A percentile compares a stretch with the other conserved stretches of the same genome.
These are phyloP conservation scores for Amorphotheca resinae DNA, from an alignment of 495 filamentous ascomycete genomes.

Conservation along the genomic window DNA sequence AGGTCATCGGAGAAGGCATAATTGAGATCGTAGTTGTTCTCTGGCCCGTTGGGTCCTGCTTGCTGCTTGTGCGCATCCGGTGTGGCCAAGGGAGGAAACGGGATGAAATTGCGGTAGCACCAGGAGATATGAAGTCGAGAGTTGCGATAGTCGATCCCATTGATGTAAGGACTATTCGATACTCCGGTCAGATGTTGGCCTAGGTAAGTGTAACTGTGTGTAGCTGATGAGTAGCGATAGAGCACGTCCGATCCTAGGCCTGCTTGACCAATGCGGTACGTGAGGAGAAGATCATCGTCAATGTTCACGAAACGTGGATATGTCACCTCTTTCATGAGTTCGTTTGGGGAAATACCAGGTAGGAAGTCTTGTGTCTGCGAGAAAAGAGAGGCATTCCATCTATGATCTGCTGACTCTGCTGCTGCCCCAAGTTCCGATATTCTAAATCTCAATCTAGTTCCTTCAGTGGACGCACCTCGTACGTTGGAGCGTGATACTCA, in stretches of 20 bases:
- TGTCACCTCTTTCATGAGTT: constrained; percentile 23
- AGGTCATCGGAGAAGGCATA: constrained; percentile 12
- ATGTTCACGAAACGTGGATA: constrained; percentile 25
- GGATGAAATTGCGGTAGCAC: constrained; percentile 15
- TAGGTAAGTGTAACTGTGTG: constrained; percentile 18
- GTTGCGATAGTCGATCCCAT: constrained; percentile 21
- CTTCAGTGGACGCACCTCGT: not conserved
- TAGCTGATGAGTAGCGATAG: constrained; percentile 12
- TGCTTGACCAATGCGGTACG: constrained; percentile 23
- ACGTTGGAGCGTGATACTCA: not conserved
- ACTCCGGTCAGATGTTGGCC: constrained; percentile 23
- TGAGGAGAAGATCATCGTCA: constrained; percentile 23
- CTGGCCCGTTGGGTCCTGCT: constrained; percentile 17
- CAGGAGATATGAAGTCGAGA: constrained; percentile 18
- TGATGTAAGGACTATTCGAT: constrained; percentile 27
- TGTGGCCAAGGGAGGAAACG: constrained; percentile 1
- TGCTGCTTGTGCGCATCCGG: constrained; percentile 15
- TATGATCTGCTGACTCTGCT: constrained; percentile 7
- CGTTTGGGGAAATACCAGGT: constrained; percentile 16
- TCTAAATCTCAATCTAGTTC: constrained; percentile 16
- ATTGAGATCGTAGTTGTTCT: constrained; percentile 15
- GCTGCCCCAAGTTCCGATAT: constrained; percentile 20
- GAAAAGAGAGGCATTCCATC: constrained; percentile 20
- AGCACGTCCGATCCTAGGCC: constrained; percentile 15
- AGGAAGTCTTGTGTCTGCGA: constrained; percentile 15